Evolutionary conservation across 805 yeast genomes (phyloP), one percentile per base, ranked within the genome.

Genomic region (Blastobotrys parvus): DNA sequence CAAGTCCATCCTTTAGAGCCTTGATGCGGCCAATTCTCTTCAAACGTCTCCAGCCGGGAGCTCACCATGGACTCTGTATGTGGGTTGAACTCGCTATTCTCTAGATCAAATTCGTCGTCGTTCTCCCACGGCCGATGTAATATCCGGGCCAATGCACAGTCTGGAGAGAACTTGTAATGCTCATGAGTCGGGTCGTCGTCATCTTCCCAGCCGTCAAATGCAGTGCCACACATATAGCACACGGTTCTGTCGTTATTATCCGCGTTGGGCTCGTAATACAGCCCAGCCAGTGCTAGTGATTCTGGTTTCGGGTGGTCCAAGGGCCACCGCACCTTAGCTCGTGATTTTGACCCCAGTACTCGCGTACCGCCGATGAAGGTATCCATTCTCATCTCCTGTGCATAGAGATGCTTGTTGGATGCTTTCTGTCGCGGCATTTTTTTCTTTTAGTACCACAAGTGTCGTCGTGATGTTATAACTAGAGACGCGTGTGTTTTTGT

Each of bases 181-280:
- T 73, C 80, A 31, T 52, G 57, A 1, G 68, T 36, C 0, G 83
- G 82, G 46, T 71, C 71, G 51, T 74, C 77, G 1, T 61, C 63
- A 2, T 54, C 48, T 27, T 65, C 71, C 89, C 90, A 82, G 15
- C 76, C 76, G n/a, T 71, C 72, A 41, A 72, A 65, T 1, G 80
- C 70, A 44, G 65, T 65, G 21, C 69, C 63, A 59, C 90, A 82
- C 52, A 68, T 64, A 42, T 70, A 71, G 59, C 90, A 82, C 13
- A 77, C 68, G 7, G 74, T 74, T 41, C 76, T 69, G 52, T 76
- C 80, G 3, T 54, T 60, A 36, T 67, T 61, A 25, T 63, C 60
- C 41, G 68, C 63, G 10, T 67, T 63, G 25, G 78, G 88, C 38
- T 71, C 69, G 58, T 64, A 82, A 60, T 65, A 75, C 63, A 82